These are phyloP conservation scores for Fusarium kyushuense DNA, from an alignment of 2,329 filamentous ascomycete species.

Conservation along the genomic window DNA sequence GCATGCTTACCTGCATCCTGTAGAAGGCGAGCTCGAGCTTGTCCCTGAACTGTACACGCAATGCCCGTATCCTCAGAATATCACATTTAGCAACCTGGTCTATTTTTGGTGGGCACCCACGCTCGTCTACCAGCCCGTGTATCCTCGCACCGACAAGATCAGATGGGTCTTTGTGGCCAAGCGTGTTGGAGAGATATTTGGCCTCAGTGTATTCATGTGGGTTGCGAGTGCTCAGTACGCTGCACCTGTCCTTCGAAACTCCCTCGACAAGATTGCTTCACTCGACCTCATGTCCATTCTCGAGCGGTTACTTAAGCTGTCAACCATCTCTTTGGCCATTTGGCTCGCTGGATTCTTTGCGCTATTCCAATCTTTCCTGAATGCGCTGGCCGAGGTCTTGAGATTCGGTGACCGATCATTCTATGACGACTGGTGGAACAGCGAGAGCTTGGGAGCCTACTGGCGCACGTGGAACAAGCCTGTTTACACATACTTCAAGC, in stretches of 20 bases:
- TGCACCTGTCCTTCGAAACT: slow-evolving; percentile 88
- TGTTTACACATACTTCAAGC: slow-evolving; percentile 95
- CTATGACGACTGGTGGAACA: slow-evolving; percentile 99
- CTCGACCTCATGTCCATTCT: slow-evolving; percentile 84
- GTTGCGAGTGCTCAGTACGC: slow-evolving; percentile 95
- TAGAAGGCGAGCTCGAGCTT: slow-evolving; percentile 72
- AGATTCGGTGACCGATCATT: slow-evolving; percentile 93
- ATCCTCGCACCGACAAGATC: slow-evolving; percentile 84
- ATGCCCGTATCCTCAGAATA: slow-evolving; percentile 91
- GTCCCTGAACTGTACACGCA: slow-evolving; percentile 84
- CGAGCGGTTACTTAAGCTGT: slow-evolving; percentile 93
- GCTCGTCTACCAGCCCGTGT: slow-evolving; percentile 95
- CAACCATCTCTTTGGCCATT: slow-evolving; percentile 93
- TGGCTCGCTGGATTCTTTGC: slow-evolving; percentile 99
- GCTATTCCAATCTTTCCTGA: slow-evolving; percentile 91
- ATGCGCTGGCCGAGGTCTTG: slow-evolving; percentile 90
- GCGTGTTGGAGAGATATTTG: slow-evolving; percentile 80
- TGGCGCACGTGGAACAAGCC: slow-evolving; percentile 99
- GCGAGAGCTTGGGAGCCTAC: slow-evolving; percentile 84
- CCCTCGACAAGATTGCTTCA: slow-evolving; percentile 84
- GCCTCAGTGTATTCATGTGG: slow-evolving; percentile 92
- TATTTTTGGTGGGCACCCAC: slow-evolving; percentile 99
- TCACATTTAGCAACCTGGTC: slow-evolving; percentile 85
- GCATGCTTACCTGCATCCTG: slow-evolving; percentile 86
- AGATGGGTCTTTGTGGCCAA: slow-evolving; percentile 91